Percentiles rank a stretch among this genome's conserved stretches.
Evolutionary conservation across 257 asterid genomes (phyloP).

Genomic region (Scutellaria barbata): DNA sequence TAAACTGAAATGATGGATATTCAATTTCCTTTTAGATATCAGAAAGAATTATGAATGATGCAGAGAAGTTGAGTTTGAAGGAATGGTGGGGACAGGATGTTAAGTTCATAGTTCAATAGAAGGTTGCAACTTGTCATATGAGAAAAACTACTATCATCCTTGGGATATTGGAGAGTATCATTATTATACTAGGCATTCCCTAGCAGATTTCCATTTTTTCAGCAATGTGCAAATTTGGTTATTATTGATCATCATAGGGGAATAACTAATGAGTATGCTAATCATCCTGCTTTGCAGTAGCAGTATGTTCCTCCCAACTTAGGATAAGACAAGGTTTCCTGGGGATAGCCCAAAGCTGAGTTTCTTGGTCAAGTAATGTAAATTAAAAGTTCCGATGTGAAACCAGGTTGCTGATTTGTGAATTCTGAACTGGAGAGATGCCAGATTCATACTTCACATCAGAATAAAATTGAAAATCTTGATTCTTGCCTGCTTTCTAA

Average conservation of each 20-base stretch:
- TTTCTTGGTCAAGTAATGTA: no score
- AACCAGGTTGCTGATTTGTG: conserved; percentile 2
- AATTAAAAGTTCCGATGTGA: background rate
- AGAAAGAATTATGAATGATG: background rate
- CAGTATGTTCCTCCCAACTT: background rate
- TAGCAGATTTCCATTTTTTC: background rate
- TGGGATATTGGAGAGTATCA: background rate
- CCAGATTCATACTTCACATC: background rate
- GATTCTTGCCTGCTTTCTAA: conserved; percentile 9
- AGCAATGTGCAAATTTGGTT: background rate
- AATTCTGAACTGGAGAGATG: no score
- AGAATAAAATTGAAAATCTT: background rate
- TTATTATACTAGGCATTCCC: background rate
- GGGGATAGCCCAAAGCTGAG: background rate
- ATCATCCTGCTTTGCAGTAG: conserved; percentile 5
- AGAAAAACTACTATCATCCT: conserved; percentile 12
- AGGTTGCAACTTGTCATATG: background rate
- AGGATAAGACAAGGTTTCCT: background rate
- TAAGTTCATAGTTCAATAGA: background rate
- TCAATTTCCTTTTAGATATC: background rate
- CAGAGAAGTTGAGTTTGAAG: background rate
- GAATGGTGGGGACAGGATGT: background rate
- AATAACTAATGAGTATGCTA: background rate
- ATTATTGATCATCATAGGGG: background rate
- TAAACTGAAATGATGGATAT: background rate